Evolutionary conservation across 2,329 filamentous ascomycete species (phyloP), one percentile per base, ranked within the genome.

Genomic region (Didymellaceae sp.): DNA sequence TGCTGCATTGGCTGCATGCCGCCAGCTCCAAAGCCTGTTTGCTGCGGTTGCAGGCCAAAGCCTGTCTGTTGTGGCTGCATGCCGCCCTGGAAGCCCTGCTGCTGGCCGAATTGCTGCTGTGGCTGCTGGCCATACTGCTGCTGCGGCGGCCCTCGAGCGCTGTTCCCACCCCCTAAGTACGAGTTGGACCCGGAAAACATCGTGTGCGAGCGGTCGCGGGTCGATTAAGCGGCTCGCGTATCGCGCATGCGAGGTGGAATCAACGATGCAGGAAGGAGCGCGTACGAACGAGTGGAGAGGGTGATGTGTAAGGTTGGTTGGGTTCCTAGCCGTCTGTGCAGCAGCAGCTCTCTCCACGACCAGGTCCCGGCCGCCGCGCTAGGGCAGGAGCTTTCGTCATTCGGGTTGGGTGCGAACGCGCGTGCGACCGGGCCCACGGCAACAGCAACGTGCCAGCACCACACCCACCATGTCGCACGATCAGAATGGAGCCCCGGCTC

Each of bases 101-200:
- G 83, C 59, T 67, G 78, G 76, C 62, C 78, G 44, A 60, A 53
- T 17, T 32, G 51, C 48, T 64, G 78, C 64, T 80, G 81, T 60
- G 21, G 77, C 64, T 80, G 81, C 61, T 77, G 75, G 59, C 75
- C 68, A 71, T 77, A 71, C 74, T 79, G 64, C 63, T 72, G 74
- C 63, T 75, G 74, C 58, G 85, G 85, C 40, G 88, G 89, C 55
- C 43, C 43, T 54, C 86, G 88, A 72, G 88, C 84, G 79, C 82
- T 88, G 71, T 87, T 90, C 74, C 82, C 84, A 77, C 86, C 88
- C 75, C 91, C 91, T 67, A 96, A 78, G 75, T 87, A 97, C 59
- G 89, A 87, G 79, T 89, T 95, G 61, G 90, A 89, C 73, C 88
- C 90, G 61, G 91, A 94, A 78, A 90, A 97, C 93, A 97, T 97